A percentile compares a stretch with the other conserved stretches of the same genome.
These are phyloP conservation scores for Phytophthora multivora DNA, from an alignment of 352 stramenopile species.

Conservation along the genomic window DNA sequence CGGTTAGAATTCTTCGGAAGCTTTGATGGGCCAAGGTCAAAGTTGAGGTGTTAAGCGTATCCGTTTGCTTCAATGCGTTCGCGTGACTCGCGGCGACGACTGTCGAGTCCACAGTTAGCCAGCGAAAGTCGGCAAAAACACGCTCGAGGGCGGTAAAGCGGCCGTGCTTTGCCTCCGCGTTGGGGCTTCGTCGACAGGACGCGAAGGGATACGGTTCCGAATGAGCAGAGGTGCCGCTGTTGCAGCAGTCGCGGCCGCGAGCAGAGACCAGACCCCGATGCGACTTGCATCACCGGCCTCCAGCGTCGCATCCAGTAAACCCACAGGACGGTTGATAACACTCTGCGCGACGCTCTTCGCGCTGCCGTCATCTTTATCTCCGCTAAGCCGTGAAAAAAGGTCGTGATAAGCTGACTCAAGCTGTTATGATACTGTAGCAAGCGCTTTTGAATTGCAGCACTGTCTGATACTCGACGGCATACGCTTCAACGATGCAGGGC, in stretches of 20 bases:
- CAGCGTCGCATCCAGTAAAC: no score
- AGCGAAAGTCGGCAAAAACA: slow-evolving; percentile 12
- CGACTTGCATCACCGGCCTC: background rate
- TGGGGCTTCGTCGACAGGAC: slow-evolving; percentile 20
- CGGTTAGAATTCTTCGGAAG: background rate
- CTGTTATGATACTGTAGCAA: no score
- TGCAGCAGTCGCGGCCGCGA: background rate
- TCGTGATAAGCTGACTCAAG: no score
- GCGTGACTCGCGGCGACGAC: no score
- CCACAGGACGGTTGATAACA: no score
- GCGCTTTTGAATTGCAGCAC: slow-evolving; percentile 12
- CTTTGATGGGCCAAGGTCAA: no score
- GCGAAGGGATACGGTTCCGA: slow-evolving; percentile 14
- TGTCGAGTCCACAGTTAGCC: background rate
- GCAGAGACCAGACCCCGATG: background rate
- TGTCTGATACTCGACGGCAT: slow-evolving; percentile 1
- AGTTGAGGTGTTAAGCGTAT: background rate
- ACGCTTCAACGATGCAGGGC: slow-evolving; percentile 7
- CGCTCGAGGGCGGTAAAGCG: background rate
- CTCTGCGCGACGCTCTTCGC: no score
- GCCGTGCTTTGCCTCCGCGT: no score
- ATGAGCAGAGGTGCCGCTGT: background rate
- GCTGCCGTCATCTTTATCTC: no score
- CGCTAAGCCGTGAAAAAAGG: no score
- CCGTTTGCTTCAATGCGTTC: no score